Conservation (phyloP, 1,284 basidiomycete species). For the Apiotrichum siamense region DNA sequence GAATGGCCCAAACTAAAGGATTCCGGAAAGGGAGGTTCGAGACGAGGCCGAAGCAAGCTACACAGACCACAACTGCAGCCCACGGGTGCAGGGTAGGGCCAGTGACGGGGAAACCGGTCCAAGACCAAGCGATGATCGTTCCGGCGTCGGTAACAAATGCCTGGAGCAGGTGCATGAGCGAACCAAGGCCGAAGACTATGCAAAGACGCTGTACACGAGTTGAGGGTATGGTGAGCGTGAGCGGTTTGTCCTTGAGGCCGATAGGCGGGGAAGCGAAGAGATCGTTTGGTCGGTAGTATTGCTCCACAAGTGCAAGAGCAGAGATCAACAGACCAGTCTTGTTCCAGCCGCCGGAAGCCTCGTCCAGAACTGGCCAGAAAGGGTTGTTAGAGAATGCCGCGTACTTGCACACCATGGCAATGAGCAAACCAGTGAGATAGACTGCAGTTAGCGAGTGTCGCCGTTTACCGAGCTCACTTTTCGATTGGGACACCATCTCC, state of each 20-base stretch:
- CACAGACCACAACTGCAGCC: conserved; percentile 63
- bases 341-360: conserved; percentile 65
- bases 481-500: conserved; percentile 48
- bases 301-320: conserved; percentile 37
- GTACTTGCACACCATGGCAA: conserved; percentile 69
- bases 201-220: conserved; percentile 15
- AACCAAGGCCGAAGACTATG: conserved; percentile 58
- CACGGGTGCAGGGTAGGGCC: conserved; percentile 73
- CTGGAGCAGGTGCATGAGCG: conserved; percentile 69
- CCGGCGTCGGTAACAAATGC: conserved; percentile 71
- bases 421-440: conserved; percentile 60
- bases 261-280: conserved; percentile 33
- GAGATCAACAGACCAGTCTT: conserved; percentile 55
- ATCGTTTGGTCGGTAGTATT: conserved; percentile 29
- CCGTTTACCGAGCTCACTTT: conserved; percentile 50
- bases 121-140: conserved; percentile 82
- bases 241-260: conserved; percentile 11
- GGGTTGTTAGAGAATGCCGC: conserved; percentile 76
- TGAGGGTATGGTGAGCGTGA: neutral
- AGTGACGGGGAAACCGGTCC: conserved; percentile 75
- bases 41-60: conserved; percentile 56
- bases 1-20: conserved; percentile 2
- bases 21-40: conserved; percentile 46
- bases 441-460: conserved; percentile 48
- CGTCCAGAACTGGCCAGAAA: conserved; percentile 74